A percentile compares a stretch with the other conserved stretches of the same genome.
Evolutionary conservation across 2,329 filamentous ascomycete species (phyloP).

Genomic region (Pyrenophora teres): DNA sequence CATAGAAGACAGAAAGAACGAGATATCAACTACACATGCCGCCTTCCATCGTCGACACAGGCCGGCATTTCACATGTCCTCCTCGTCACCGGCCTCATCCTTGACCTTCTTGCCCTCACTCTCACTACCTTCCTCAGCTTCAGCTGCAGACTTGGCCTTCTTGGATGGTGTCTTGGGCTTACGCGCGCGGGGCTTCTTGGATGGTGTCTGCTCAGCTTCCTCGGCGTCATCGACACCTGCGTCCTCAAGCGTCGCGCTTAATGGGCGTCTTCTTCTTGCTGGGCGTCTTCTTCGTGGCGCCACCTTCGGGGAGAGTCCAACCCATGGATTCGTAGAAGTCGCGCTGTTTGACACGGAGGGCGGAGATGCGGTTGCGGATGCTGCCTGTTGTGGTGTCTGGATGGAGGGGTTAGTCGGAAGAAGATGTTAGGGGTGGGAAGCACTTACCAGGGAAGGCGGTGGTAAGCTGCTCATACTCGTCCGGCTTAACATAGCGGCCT

Average conservation of each 20-base stretch:
- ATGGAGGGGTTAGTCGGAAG: background rate
- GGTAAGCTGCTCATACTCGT: conserved; percentile 22
- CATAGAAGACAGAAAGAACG: too few relatives aligned
- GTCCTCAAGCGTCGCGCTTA: background rate
- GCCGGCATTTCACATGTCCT: background rate
- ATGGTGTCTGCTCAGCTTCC: conserved; percentile 17
- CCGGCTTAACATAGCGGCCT: conserved; percentile 17
- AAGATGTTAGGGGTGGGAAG: background rate
- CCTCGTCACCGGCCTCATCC: conserved; percentile 1
- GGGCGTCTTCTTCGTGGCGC: conserved; percentile 8
- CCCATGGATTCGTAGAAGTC: conserved; percentile 20
- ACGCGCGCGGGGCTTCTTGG: background rate
- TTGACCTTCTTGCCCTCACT: too few relatives aligned
- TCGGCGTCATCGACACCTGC: conserved; percentile 4
- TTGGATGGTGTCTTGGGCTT: background rate
- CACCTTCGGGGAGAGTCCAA: conserved; percentile 17
- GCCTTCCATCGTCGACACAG: too few relatives aligned
- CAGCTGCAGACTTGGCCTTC: background rate
- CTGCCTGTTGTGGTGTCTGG: conserved; percentile 13
- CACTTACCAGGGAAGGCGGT: conserved; percentile 21
- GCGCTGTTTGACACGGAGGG: conserved; percentile 17
- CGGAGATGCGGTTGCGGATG: conserved; percentile 24
- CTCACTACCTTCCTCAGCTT: background rate
- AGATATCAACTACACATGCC: too few relatives aligned
- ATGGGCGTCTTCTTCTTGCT: background rate